A percentile compares a stretch with the other conserved stretches of the same genome.
Evolutionary conservation across 176 grass and related monocot genomes (phyloP).

Genomic region (Eremochloa ophiuroides): DNA sequence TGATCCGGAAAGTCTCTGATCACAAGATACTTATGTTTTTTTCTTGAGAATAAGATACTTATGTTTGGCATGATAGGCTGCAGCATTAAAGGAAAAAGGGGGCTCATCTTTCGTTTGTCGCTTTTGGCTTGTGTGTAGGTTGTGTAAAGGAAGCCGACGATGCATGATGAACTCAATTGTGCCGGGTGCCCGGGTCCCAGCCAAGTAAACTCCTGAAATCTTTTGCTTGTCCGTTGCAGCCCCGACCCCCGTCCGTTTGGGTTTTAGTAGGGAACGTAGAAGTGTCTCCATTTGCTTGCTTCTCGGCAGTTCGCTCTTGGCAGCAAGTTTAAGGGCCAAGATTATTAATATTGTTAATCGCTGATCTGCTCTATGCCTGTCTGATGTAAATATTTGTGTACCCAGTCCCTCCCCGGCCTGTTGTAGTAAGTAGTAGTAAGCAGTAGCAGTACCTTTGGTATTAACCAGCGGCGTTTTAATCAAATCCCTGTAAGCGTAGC

Average conservation of each 20-base stretch:
- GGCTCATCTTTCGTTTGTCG: slow-evolving; percentile 28
- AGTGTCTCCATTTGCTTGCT: slow-evolving; percentile 4
- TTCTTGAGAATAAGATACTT: too few relatives aligned
- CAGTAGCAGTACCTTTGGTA: slow-evolving; percentile 18
- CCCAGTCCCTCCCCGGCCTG: not conserved
- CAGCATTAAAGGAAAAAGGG: not conserved
- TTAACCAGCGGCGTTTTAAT: slow-evolving; percentile 38
- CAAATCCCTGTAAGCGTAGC: slow-evolving; percentile 28
- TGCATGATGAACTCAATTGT: not conserved
- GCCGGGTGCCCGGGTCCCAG: slow-evolving; percentile 33
- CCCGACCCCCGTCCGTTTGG: not conserved
- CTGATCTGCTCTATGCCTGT: not conserved
- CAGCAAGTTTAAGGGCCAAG: slow-evolving; percentile 39
- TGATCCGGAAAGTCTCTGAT: slow-evolving; percentile 11
- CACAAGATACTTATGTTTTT: slow-evolving; percentile 27
- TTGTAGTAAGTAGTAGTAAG: not conserved
- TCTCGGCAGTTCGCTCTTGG: slow-evolving; percentile 18
- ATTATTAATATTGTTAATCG: slow-evolving; percentile 2
- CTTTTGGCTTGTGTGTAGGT: slow-evolving; percentile 43
- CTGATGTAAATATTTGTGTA: slow-evolving; percentile 55
- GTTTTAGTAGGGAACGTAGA: slow-evolving; percentile 34
- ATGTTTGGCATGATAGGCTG: slow-evolving; percentile 15
- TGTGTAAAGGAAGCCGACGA: slow-evolving; percentile 27
- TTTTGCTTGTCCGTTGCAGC: slow-evolving; percentile 7
- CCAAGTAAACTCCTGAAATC: slow-evolving; percentile 28